phyloP scores from a whole-genome alignment of 2,329 filamentous ascomycete genomes.

The Ophiosphaerella herpotricha region DNA sequence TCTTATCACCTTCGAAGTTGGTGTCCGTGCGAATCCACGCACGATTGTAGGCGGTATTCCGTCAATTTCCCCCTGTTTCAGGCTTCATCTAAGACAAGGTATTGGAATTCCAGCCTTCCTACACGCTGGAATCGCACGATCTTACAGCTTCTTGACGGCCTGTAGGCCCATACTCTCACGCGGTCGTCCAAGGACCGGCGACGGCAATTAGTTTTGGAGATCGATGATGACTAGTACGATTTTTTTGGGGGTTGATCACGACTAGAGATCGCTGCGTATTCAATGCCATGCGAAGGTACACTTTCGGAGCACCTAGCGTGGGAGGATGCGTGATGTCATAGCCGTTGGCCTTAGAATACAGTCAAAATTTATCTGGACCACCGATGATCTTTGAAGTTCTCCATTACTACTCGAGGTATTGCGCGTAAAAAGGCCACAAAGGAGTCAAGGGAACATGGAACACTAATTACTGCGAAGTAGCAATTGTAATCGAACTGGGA shows the following conservation, averaged over 20 bases:
- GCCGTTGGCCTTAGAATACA: constrained; percentile 5
- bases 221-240: constrained; percentile 59
- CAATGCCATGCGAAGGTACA: constrained; percentile 5
- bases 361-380: constrained; percentile 2
- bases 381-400: not conserved
- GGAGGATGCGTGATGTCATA: constrained; percentile 12
- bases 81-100: not conserved
- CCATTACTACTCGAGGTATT: no score
- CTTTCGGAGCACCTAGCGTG: constrained; percentile 2
- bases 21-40: constrained; percentile 4
- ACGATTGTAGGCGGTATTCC: constrained; percentile 4
- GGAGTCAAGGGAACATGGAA: no score
- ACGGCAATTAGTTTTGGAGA: constrained; percentile 60
- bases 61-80: not conserved
- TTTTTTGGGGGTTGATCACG: constrained; percentile 44
- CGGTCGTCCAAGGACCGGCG: constrained; percentile 45
- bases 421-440: no score
- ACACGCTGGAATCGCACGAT: not conserved
- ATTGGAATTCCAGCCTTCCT: not conserved
- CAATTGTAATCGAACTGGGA: no score
- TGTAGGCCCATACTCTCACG: not conserved
- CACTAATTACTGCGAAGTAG: no score
- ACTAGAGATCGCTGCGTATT: constrained; percentile 1
- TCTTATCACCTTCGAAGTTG: constrained; percentile 4
- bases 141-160: not conserved